Conservation (phyloP, 108 stramenopile species). For the Nannochloropsis salina region DNA sequence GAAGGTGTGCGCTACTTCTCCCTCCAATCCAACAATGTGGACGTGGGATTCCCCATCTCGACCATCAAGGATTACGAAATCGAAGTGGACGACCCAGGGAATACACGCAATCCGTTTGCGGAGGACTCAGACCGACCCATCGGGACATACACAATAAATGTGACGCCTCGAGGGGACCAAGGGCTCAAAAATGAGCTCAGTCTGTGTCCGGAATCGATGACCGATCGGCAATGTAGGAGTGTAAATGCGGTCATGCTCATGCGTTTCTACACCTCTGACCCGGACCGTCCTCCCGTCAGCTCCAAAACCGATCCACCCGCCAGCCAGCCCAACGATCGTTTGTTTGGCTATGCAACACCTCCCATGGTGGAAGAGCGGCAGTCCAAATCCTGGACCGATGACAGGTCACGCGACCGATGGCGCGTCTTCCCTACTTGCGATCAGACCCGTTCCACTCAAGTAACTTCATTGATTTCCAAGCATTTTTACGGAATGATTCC, state of each 20-base stretch:
- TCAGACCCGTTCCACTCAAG: background rate
- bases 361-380: background rate
- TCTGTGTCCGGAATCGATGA: background rate
- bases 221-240: background rate
- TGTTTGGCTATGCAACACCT: background rate
- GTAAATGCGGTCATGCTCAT: slow-evolving; percentile 13
- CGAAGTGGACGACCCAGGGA: background rate
- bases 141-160: background rate
- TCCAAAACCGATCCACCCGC: background rate
- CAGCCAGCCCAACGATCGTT: background rate
- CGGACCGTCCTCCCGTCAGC: slow-evolving; percentile 2
- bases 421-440: background rate
- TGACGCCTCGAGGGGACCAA: background rate
- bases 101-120: background rate
- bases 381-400: background rate
- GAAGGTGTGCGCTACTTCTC: background rate
- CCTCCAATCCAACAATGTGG: slow-evolving; percentile 10
- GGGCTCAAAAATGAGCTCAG: background rate
- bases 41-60: slow-evolving; percentile 1
- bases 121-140: background rate
- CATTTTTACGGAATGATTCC: background rate
- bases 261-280: slow-evolving; percentile 11
- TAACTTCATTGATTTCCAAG: background rate
- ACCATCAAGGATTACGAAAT: slow-evolving; percentile 16
- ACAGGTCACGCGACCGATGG: background rate